phyloP scores from a whole-genome alignment of 2,329 filamentous ascomycete genomes.

The Ceratocystis colombiana region DNA sequence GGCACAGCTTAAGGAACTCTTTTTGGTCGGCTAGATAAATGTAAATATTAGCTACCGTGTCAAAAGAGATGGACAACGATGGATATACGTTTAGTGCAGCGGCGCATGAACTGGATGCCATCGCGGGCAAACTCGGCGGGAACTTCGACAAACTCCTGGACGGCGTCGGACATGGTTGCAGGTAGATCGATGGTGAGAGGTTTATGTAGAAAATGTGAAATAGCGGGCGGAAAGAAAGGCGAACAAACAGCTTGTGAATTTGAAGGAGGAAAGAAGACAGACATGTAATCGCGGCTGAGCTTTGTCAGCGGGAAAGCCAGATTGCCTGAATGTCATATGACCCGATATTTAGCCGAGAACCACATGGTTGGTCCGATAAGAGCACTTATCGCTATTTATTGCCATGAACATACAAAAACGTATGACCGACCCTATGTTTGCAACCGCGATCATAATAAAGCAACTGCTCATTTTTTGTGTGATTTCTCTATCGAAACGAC shows the following conservation, averaged over 20 bases:
- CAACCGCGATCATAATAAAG: not conserved
- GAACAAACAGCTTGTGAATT: not conserved
- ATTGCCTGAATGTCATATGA: not conserved
- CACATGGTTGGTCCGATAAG: not conserved
- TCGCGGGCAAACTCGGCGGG: conserved; percentile 56
- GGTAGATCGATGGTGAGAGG: not conserved
- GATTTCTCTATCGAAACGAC: too few species aligned
- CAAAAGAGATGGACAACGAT: conserved; percentile 12
- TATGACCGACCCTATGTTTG: conserved; percentile 8
- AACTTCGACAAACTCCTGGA: conserved; percentile 61
- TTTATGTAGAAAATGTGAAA: not conserved
- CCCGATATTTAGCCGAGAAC: not conserved
- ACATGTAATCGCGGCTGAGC: not conserved
- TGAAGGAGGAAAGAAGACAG: not conserved
- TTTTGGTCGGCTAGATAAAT: conserved; percentile 33
- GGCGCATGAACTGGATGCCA: conserved; percentile 51
- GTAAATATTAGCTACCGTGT: conserved; percentile 16
- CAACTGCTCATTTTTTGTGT: too few species aligned
- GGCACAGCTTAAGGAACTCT: conserved; percentile 40
- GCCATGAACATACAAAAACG: not conserved
- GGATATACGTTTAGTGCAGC: conserved; percentile 51
- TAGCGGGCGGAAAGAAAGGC: conserved; percentile 8
- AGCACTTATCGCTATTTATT: not conserved
- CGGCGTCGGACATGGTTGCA: conserved; percentile 49
- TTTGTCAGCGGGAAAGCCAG: conserved; percentile 9